Conservation (phyloP, 2,329 filamentous ascomycete species). For the Fusarium burgessii region DNA sequence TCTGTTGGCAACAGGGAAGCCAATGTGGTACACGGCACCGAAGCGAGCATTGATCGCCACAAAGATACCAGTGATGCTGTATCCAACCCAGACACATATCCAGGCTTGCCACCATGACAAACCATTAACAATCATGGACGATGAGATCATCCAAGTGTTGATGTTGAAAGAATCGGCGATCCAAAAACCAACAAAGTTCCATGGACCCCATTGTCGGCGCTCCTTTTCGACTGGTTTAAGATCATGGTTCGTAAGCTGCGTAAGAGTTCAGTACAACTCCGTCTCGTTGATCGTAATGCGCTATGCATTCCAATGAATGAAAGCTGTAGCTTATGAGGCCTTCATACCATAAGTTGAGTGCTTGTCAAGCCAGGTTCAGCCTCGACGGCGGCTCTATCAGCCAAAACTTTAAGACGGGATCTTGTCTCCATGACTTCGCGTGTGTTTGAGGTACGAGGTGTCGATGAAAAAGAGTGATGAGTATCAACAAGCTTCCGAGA, state of each 20-base stretch:
- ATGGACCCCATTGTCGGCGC: conserved; percentile 84
- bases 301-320: neutral
- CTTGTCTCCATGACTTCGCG: conserved; percentile 46
- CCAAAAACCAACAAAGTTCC: conserved; percentile 93
- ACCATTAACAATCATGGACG: conserved; percentile 80
- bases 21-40: conserved; percentile 88
- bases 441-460: neutral
- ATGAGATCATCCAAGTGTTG: conserved; percentile 95
- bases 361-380: conserved; percentile 81
- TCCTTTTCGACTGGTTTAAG: conserved; percentile 83
- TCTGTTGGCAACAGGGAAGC: conserved; percentile 84
- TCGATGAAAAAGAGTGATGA: neutral
- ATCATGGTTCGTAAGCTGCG: conserved; percentile 82
- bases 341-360: conserved; percentile 79
- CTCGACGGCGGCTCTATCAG: conserved; percentile 76
- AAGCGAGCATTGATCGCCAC: conserved; percentile 84
- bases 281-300: conserved; percentile 1
- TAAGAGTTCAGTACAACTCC: conserved; percentile 30
- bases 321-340: neutral
- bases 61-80: conserved; percentile 80
- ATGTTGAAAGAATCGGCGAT: conserved; percentile 88
- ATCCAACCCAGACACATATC: conserved; percentile 90
- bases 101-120: conserved; percentile 93
- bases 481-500: conserved; percentile 1
- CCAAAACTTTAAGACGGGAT: conserved; percentile 57